A percentile compares a stretch with the other conserved stretches of the same genome.
These are phyloP conservation scores for Diaporthe sp. DNA, from an alignment of 2,329 filamentous ascomycete species.

Conservation along the genomic window DNA sequence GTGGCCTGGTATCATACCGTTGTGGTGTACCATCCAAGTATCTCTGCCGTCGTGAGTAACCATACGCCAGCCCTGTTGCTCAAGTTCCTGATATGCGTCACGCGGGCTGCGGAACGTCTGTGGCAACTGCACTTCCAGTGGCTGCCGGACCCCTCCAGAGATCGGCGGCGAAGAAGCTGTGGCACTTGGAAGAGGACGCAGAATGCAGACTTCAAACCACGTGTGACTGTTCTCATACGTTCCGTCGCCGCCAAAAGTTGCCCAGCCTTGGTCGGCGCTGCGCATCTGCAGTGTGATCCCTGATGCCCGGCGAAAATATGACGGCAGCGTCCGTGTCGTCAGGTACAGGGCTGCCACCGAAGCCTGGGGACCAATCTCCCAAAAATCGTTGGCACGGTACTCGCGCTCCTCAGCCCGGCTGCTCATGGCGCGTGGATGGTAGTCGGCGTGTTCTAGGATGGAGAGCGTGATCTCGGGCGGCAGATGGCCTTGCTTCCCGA, in stretches of 20 bases:
- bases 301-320: not conserved
- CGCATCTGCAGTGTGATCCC: conserved; percentile 43
- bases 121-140: not conserved
- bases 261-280: conserved; percentile 43
- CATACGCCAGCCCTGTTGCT: not conserved
- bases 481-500: not conserved
- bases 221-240: conserved; percentile 44
- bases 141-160: too few species aligned
- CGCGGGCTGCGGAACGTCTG: conserved; percentile 4
- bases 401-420: not conserved
- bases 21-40: conserved; percentile 26
- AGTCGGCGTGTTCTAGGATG: not conserved
- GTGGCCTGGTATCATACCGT: not conserved
- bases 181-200: conserved; percentile 31
- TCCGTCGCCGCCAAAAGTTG: conserved; percentile 39
- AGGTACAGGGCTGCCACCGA: conserved; percentile 28
- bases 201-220: conserved; percentile 44
- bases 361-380: conserved; percentile 2
- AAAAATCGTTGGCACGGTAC: conserved; percentile 3
- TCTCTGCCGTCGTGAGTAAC: not conserved
- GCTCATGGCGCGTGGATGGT: not conserved
- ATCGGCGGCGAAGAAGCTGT: not conserved
- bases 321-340: conserved; percentile 5
- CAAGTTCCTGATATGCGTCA: not conserved
- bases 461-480: conserved; percentile 6